These are phyloP conservation scores for Fusarium sp. DNA, from an alignment of 2,329 filamentous ascomycete species.

Conservation along the genomic window DNA sequence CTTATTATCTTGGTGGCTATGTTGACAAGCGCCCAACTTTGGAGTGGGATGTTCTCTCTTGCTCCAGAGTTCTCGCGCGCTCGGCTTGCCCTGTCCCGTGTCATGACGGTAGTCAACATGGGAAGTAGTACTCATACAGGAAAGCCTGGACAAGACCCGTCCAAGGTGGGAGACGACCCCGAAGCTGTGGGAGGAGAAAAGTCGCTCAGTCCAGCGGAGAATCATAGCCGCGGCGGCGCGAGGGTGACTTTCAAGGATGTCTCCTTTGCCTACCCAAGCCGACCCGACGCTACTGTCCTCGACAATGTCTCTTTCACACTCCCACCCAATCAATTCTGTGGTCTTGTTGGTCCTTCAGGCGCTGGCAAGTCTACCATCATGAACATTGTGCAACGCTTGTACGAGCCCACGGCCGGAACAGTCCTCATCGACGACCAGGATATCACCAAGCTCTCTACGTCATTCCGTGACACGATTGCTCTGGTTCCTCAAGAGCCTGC, in stretches of 20 bases:
- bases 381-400: slow-evolving; percentile 63
- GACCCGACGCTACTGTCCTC: slow-evolving; percentile 68
- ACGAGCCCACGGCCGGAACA: slow-evolving; percentile 54
- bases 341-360: slow-evolving; percentile 72
- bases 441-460: slow-evolving; percentile 53
- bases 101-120: slow-evolving; percentile 62
- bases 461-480: slow-evolving; percentile 64
- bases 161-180: slow-evolving; percentile 48
- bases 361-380: slow-evolving; percentile 75
- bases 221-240: slow-evolving; percentile 48
- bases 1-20: slow-evolving; percentile 78
- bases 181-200: slow-evolving; percentile 51
- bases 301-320: slow-evolving; percentile 66
- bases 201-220: slow-evolving; percentile 30
- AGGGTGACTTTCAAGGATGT: slow-evolving; percentile 68
- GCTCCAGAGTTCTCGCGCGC: slow-evolving; percentile 78
- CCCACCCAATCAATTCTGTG: slow-evolving; percentile 68
- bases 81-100: slow-evolving; percentile 67
- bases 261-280: slow-evolving; percentile 72
- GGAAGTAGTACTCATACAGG: slow-evolving; percentile 46
- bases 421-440: slow-evolving; percentile 58
- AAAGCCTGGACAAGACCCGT: slow-evolving; percentile 14
- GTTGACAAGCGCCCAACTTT: slow-evolving; percentile 76
- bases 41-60: slow-evolving; percentile 78
- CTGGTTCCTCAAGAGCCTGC: slow-evolving; percentile 67